Base-by-base conservation (phyloP, 2,329 filamentous ascomycete species). In the Talaromyces sp. region DNA sequence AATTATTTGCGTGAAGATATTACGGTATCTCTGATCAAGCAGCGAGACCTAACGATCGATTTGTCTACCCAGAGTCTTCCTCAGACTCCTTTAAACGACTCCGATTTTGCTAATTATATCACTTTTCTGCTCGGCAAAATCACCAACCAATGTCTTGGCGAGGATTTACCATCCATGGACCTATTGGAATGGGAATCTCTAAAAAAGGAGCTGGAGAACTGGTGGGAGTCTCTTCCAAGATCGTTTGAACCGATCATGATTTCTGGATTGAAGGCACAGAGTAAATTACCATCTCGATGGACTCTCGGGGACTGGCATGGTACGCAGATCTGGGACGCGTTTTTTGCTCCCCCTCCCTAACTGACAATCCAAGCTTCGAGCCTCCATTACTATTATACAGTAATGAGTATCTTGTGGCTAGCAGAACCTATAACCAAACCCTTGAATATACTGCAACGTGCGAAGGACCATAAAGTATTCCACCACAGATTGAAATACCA, bases 1-100 rank as follows among this genome's bases (percentile, higher is more conserved):
- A 81, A 81, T 59, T 80, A 80, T 55, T 70, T 81, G 0, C 73
- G 79, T 1, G 78, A 81, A 63, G 78, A 81, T 37, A 80, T 81
- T n/a, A 81, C 79, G 0, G 78, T 80, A n/a, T 78, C 78, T n/a
- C 63, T 81, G 0, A 79, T 78, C 40, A 69, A 75, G 37, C 64
- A 68, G 5, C 75, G 74, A 21, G 69, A 70, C 0, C 62, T 80
- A 1, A 78, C 78, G 61, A 77, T 79, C 56, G 67, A 75, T 17
- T 45, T 67, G 54, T 77, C 11, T 48, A 60, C 22, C 61, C 70
- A 41, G 39, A 59, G 11, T 7, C 31, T 41, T 17, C 19, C 17
- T 6, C 61, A 17, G 11, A 53, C 51, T 1, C 50, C 65, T 4
- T 31, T 59, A 0, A 59, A 61, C 0, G 71, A 76, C 19, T 64